Base-by-base conservation (phyloP, 2,329 filamentous ascomycete species). In the Xylaria sp. region DNA sequence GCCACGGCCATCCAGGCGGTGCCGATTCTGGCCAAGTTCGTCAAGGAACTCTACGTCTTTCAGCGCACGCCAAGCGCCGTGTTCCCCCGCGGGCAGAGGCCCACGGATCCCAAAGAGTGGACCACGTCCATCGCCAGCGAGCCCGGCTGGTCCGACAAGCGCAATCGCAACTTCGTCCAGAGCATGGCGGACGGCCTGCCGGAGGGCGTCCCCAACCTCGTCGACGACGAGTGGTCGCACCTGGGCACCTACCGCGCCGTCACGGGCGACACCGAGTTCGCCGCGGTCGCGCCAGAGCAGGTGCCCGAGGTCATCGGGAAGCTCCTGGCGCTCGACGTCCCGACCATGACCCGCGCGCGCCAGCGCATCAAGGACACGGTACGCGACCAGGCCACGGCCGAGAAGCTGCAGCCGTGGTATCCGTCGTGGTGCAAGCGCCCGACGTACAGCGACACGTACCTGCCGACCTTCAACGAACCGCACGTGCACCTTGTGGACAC, bases 401-500 rank as follows among this genome's bases (percentile, higher is more conserved):
- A 82, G 34, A 82, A 78, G 2, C 81, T 91, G 7, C 76, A 71
- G n/a, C 74, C 75, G 13, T 78, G 76, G 76, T 91, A 91, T 74
- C 84, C 86, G 0, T 78, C 79, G 0, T 90, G 86, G 84, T 91
- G 89, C 81, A 91, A 91, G 76, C 84, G 89, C 0, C 88, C 89
- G 0, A 85, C 82, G 50, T 91, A 90, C 78, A 87, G 88, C 77
- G 87, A 91, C 73, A 82, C 84, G 5, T 91, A 89, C 73, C 82
- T 91, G 0, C 74, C 81, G 2, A 73, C 84, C 0, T 91, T 91
- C 83, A 92, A 92, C 78, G 76, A 75, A 37, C 78, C 82, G 0
- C 85, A 89, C 72, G 89, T 92, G 3, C 82, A 83, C 6, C 84
- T 92, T 0, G 81, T 91, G 18, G 87, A 91, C 75, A 91, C 88